Percentiles rank a stretch among this genome's conserved stretches.
Evolutionary conservation across 345 rosid genomes (phyloP).

Genomic region (Toxicodendron radicans): DNA sequence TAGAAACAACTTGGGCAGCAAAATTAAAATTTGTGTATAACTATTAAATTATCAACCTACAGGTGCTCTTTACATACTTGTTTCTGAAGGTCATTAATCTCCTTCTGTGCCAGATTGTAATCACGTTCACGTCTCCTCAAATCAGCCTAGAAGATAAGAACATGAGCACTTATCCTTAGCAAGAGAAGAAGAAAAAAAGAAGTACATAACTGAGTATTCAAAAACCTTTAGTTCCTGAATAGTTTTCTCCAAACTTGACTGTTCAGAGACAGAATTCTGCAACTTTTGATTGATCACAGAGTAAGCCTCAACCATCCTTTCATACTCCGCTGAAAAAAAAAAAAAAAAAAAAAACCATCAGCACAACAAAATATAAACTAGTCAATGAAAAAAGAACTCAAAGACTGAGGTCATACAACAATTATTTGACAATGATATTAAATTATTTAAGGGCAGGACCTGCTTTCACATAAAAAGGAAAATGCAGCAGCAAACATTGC

Average conservation of each 20-base stretch:
- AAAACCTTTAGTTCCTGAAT: constrained; percentile 75
- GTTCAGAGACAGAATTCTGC: constrained; percentile 69
- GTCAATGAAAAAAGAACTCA: neutral
- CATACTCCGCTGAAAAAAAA: constrained; percentile 76
- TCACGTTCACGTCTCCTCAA: constrained; percentile 84
- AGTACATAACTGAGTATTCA: constrained; percentile 11
- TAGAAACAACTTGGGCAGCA: neutral
- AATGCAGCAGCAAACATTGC: neutral
- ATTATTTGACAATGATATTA: neutral
- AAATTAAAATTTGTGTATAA: neutral
- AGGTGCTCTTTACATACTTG: constrained; percentile 50
- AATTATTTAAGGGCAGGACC: neutral
- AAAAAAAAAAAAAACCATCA: constrained; percentile 16
- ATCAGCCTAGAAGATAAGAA: constrained; percentile 54
- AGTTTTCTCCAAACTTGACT: constrained; percentile 65
- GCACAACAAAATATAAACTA: neutral
- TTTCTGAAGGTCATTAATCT: constrained; percentile 77
- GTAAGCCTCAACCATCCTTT: constrained; percentile 81
- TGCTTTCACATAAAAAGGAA: neutral
- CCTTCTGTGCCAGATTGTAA: constrained; percentile 61
- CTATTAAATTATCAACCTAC: neutral
- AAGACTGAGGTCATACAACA: neutral
- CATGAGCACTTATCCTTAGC: neutral
- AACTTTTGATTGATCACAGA: constrained; percentile 68
- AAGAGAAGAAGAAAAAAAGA: constrained; percentile 12